Percentiles rank a stretch among this genome's conserved stretches.
These are phyloP conservation scores for Diaporthe sp. DNA, from an alignment of 2,329 filamentous ascomycete genomes.

Conservation along the genomic window DNA sequence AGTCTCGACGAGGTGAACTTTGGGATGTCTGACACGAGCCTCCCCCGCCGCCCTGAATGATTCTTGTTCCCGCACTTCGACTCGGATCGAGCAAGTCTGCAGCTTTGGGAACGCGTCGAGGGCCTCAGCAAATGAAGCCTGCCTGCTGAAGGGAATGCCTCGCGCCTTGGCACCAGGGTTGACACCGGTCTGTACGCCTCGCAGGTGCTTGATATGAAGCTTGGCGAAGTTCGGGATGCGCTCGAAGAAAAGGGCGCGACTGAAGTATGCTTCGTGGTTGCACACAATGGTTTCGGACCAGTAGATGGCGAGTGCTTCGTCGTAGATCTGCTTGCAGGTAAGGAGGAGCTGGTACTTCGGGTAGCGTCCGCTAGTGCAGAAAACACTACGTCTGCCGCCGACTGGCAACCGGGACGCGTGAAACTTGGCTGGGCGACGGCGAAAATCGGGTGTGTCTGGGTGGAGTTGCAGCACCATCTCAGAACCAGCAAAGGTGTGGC, in stretches of 20 bases:
- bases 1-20: not conserved
- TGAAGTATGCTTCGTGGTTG: not conserved
- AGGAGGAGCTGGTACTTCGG: not conserved
- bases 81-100: not conserved
- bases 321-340: not conserved
- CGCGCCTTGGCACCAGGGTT: not conserved
- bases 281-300: not conserved
- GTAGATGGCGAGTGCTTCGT: not conserved
- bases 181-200: not conserved
- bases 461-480: not conserved
- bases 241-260: not conserved
- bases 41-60: not conserved
- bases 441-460: not conserved
- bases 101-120: not conserved
- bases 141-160: not conserved
- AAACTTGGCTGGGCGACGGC: no score
- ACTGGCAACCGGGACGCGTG: not conserved
- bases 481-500: not conserved
- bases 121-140: not conserved
- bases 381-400: not conserved
- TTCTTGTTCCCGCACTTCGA: rapidly evolving
- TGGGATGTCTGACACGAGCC: not conserved
- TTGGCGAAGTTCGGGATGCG: not conserved
- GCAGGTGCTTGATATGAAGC: not conserved
- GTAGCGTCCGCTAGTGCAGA: not conserved